phyloP scores from a whole-genome alignment of 176 grass and related monocot genomes.

The Bromus sterilis region DNA sequence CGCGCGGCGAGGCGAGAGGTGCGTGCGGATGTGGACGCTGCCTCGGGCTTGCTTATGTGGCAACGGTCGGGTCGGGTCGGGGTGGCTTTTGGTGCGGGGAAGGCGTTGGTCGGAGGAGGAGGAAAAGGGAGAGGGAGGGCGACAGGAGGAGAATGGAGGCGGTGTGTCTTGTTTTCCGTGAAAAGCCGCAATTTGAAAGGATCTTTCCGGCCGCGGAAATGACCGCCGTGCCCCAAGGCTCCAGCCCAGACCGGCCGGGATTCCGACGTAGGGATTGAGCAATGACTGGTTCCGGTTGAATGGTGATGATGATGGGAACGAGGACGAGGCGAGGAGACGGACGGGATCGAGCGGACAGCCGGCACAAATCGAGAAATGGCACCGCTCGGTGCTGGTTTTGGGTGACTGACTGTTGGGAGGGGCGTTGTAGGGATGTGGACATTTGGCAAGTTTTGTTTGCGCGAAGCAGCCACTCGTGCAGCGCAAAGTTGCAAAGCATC shows the following conservation, averaged over 20 bases:
- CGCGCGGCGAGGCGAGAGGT: neutral
- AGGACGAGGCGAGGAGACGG: neutral
- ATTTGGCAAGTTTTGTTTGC: neutral
- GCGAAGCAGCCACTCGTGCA: neutral
- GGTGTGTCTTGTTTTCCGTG: constrained; percentile 53
- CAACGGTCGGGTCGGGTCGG: constrained; percentile 48
- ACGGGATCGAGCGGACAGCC: neutral
- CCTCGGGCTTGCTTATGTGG: constrained; percentile 37
- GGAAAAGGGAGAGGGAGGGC: constrained; percentile 9
- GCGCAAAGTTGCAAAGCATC: neutral
- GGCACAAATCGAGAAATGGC: no score
- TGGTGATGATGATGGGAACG: neutral
- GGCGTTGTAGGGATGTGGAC: neutral
- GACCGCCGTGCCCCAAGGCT: constrained; percentile 20
- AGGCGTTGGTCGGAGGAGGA: constrained; percentile 38
- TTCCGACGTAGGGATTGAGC: constrained; percentile 21
- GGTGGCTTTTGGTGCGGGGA: constrained; percentile 36
- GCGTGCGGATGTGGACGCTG: constrained; percentile 3
- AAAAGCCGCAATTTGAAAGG: constrained; percentile 64
- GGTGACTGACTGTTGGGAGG: neutral
- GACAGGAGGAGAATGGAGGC: constrained; percentile 9
- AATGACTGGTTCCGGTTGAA: neutral
- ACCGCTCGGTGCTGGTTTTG: neutral
- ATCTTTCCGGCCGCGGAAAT: constrained; percentile 26
- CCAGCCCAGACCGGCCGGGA: neutral